Percentiles rank a stretch among this genome's conserved stretches.
phyloP scores from a whole-genome alignment of 768 basidiomycete genomes.

The Psilocybe cyanescens region DNA sequence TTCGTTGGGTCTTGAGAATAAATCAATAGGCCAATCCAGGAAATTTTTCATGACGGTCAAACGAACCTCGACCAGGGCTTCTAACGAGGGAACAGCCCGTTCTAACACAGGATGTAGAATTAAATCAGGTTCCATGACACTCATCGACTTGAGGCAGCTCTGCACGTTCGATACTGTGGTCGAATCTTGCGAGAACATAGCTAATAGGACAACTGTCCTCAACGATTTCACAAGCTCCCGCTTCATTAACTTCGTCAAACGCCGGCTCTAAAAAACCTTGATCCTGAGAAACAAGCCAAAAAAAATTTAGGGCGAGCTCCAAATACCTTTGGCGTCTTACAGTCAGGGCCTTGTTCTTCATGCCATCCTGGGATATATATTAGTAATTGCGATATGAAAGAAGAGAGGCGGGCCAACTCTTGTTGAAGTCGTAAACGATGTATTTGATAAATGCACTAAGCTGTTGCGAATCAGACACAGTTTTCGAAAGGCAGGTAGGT shows the following conservation, averaged over 20 bases:
- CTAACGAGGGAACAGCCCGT: constrained; percentile 84
- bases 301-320: not conserved
- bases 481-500: not conserved
- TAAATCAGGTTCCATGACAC: constrained; percentile 83
- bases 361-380: constrained; percentile 60
- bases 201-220: constrained; percentile 81
- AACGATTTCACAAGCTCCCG: constrained; percentile 84
- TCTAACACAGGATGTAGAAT: constrained; percentile 83
- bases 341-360: constrained; percentile 75
- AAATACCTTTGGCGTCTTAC: constrained; percentile 74
- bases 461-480: constrained; percentile 34
- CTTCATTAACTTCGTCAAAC: constrained; percentile 78
- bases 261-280: constrained; percentile 54
- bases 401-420: constrained; percentile 46
- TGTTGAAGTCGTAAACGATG: constrained; percentile 84
- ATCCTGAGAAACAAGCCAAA: not conserved
- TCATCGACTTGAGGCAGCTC: constrained; percentile 81
- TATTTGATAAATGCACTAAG: constrained; percentile 86
- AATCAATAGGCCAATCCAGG: constrained; percentile 2
- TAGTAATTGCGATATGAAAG: not conserved
- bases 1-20: constrained; percentile 71
- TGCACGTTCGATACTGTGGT: constrained; percentile 77
- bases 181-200: constrained; percentile 88
- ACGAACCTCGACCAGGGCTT: constrained; percentile 81
- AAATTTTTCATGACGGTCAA: not conserved